Base-by-base conservation (phyloP, 371 early-diverging fungal genomes). In the Modicella reniformis region DNA sequence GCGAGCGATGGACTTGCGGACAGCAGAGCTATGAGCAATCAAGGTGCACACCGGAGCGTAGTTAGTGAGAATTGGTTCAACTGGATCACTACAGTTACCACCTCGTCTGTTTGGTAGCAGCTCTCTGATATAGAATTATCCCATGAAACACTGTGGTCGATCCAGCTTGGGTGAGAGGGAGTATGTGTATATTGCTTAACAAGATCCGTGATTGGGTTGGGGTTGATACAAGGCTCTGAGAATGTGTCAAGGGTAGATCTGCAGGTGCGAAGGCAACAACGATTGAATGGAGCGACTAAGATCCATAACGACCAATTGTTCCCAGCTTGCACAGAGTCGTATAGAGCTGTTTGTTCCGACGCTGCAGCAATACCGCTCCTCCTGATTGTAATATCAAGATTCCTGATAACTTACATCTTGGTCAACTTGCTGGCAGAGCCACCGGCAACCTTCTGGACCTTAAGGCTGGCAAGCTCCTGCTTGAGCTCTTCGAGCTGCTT, bases 1-100 rank as follows among this genome's bases (percentile, higher is more conserved):
- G 66, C 95, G 92, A 60, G 96, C 96, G 82, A 97, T 89, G 80
- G 90, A 86, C 90, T 94, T 95, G 88, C 96, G 95, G 80, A 93
- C 92, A 55, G 83, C 75, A 70, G 87, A 84, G 85, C 91, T 92
- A 53, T 2, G 6, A n/a, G 6, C 17, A 29, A n/a, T 51, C 52
- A 25, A 32, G 33, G 23, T 37, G 40, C 3, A 44, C 44, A 44
- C 3, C 3, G 44, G 17, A 17, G 19, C 17, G 10, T 29, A 2
- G 32, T 53, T 53, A 53, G 32, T 30, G 53, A 53, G 8, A 53
- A 25, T 53, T 3, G 29, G 2, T 44, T 44, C 44, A n/a, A n/a
- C 44, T 37, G 13, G 17, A 19, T 44, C 19, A 10, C 44, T 17
- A 17, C 44, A 6, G 12, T 17, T 10, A 6, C 19, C 17, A 19